Base-by-base conservation (phyloP, 331 rosid genomes). In the Malus hybrid region DNA sequence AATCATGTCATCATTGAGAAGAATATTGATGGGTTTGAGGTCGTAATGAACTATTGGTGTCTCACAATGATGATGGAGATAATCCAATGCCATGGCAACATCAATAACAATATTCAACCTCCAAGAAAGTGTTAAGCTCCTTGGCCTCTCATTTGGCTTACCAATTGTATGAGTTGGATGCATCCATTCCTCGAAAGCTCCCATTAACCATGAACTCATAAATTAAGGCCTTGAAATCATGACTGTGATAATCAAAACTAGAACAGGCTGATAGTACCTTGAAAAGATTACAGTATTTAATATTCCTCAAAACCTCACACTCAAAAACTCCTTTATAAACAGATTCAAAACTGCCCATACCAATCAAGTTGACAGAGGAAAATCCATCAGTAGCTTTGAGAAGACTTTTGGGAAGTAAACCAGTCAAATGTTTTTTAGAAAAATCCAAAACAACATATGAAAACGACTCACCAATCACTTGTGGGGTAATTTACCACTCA, bases 351-450 rank as follows among this genome's bases (percentile, higher is more conserved):
- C 81, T 69, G 6, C 75, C 71, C 0, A 6, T 7, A 7, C 81
- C 75, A 15, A 77, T 9, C 44, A 70, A 69, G 12, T 69, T 77
- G 19, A 10, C 11, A 7, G 58, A 36, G 50, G 74, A 76, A 24
- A 77, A 70, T 11, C 62, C 81, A 50, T 77, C n/a, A 5, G 75
- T 77, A 4, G 81, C 71, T 52, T 70, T 77, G 3, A 36, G 29
- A 44, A 77, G 80, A 42, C 20, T 33, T 65, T 65, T 5, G 1
- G 67, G 67, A 14, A 63, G 20, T 42, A 1, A 63, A 13, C 67
- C 67, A 7, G 42, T 4, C 1, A 63, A 29, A 2, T 29, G 36
- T 14, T 63, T 63, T 3, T 15, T 3, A 5, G 10, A 5, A 1
- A 63, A 11, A 63, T 15, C 20, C 10, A 28, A 13, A 5, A 0